Evolutionary conservation across 2,329 filamentous ascomycete species (phyloP), one percentile per base, ranked within the genome.

Genomic region (Neonectria magnoliae): DNA sequence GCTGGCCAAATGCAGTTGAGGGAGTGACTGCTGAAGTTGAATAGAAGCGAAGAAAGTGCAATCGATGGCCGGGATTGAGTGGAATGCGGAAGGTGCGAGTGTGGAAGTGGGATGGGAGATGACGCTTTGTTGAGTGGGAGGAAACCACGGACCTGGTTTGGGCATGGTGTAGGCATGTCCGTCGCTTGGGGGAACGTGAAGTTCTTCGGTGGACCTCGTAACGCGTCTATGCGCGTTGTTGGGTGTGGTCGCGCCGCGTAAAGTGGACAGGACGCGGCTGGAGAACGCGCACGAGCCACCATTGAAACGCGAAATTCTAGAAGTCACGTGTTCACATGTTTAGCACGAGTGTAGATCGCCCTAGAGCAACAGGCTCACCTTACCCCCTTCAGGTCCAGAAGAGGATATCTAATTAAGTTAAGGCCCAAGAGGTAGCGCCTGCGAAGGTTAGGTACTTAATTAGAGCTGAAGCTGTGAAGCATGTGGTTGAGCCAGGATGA

Each of bases 141-240:
- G 58, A 52, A 62, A 54, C 36, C 25, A 31, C 22, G 27, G n/a
- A 22, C 45, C 57, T 22, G 51, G 47, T 47, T 56, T 64, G 60
- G 48, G 48, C 48, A 53, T 57, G 50, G 25, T 60, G 51, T 62
- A 50, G 48, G 41, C 44, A 16, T 59, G 27, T n/a, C 44, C 36
- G 64, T 66, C 61, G 64, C 54, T 48, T 42, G 61, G 64, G 61
- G 64, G 48, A 64, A 64, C 64, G 27, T 48, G 38, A 59, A 38
- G 29, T 31, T 48, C 14, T 13, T 38, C 9, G 45, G 55, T 25
- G 64, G 64, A 53, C 22, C 60, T n/a, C 36, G 55, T 31, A 50
- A 60, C 63, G 63, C 63, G 63, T 62, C 51, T 22, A 42, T 18
- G 27, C 60, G 64, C 60, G 63, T 45, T 47, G 4, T 27, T 38